Conservation (phyloP, 306 rosid genomes). For the Lathyrus oleraceus region DNA sequence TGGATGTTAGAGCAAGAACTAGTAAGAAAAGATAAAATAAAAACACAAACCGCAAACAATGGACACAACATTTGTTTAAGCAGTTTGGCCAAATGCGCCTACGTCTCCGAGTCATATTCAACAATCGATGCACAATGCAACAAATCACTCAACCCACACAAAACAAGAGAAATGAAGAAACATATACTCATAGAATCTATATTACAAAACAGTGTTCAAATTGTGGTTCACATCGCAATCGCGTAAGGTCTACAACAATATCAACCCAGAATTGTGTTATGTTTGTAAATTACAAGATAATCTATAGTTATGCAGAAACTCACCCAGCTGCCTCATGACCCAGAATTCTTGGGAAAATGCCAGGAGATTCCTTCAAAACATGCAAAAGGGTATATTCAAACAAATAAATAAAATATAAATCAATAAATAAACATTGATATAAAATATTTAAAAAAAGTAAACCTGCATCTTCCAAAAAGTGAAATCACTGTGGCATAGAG, state of each 20-base stretch:
- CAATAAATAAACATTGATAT: not conserved
- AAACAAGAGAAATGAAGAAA: not conserved
- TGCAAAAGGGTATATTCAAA: not conserved
- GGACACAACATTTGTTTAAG: too few relatives aligned
- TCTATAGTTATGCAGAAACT: not conserved
- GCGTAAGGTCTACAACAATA: not conserved
- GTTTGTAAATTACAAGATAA: not conserved
- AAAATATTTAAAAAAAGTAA: constrained; percentile 20
- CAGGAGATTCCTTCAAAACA: constrained; percentile 59
- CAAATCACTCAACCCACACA: constrained; percentile 7
- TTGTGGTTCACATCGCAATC: not conserved
- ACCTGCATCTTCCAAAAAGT: constrained; percentile 69
- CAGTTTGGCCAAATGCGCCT: too few relatives aligned
- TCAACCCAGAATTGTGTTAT: not conserved
- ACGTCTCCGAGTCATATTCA: too few relatives aligned
- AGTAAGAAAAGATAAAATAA: too few relatives aligned
- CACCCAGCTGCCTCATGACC: constrained; percentile 89
- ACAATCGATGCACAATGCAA: not conserved
- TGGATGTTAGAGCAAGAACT: too few relatives aligned
- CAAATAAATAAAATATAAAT: not conserved
- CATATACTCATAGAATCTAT: not conserved
- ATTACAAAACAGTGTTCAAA: not conserved
- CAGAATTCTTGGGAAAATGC: constrained; percentile 62
- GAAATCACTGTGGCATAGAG: constrained; percentile 73
- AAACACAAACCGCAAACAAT: too few relatives aligned